These are phyloP conservation scores for Oleoguttula mirabilis DNA, from an alignment of 495 filamentous ascomycete genomes.

Conservation along the genomic window DNA sequence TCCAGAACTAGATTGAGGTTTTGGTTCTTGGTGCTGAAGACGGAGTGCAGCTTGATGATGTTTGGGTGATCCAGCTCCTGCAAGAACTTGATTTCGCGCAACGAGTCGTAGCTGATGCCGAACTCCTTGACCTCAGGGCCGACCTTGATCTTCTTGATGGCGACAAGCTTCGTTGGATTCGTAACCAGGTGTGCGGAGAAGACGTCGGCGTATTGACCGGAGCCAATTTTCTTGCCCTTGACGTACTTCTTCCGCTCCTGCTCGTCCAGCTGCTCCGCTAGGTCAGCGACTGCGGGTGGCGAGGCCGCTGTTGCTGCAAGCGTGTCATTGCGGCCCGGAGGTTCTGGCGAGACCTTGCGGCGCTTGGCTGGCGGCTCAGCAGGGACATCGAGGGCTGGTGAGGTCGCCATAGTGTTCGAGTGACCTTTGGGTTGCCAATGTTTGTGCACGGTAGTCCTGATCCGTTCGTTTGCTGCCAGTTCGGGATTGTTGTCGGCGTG, in stretches of 20 bases:
- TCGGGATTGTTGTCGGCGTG: too few relatives aligned
- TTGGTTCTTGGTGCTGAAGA: slow-evolving; percentile 85
- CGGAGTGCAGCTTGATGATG: slow-evolving; percentile 78
- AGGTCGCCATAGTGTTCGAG: slow-evolving; percentile 14
- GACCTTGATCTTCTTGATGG: slow-evolving; percentile 98
- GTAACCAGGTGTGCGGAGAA: slow-evolving; percentile 67
- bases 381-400: slow-evolving; percentile 17
- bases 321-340: background rate
- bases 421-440: too few relatives aligned
- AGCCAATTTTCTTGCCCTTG: slow-evolving; percentile 85
- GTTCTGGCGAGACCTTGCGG: slow-evolving; percentile 7
- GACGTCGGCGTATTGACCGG: slow-evolving; percentile 94
- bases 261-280: slow-evolving; percentile 80
- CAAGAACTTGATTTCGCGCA: slow-evolving; percentile 87
- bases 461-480: too few relatives aligned
- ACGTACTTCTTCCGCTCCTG: slow-evolving; percentile 77
- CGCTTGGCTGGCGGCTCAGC: slow-evolving; percentile 14
- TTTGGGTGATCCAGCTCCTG: slow-evolving; percentile 95
- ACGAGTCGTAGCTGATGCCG: slow-evolving; percentile 82
- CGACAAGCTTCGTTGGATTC: slow-evolving; percentile 59
- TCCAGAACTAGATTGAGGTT: slow-evolving; percentile 93
- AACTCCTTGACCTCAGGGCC: slow-evolving; percentile 64
- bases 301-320: background rate
- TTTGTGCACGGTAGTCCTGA: too few relatives aligned
- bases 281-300: slow-evolving; percentile 33